Conservation (phyloP, 106 monocot species). For the Dendrobium nobile region DNA sequence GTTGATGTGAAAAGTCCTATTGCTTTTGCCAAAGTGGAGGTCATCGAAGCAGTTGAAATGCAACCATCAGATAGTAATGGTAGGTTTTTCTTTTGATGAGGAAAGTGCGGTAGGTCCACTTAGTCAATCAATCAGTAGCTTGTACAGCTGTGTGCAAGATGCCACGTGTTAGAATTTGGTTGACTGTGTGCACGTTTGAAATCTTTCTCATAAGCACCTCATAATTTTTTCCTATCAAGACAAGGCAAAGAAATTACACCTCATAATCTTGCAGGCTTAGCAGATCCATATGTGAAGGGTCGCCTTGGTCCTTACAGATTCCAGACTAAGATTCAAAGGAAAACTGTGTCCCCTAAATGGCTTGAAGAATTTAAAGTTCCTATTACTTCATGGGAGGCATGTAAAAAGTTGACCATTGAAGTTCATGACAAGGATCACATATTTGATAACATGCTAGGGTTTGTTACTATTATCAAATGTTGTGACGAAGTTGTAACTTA, state of each 20-base stretch:
- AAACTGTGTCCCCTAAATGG: slow-evolving; percentile 84
- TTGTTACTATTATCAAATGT: slow-evolving; percentile 14
- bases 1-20: slow-evolving; percentile 52
- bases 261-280: slow-evolving; percentile 40
- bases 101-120: too few relatives aligned
- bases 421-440: slow-evolving; percentile 82
- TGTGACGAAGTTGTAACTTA: background rate
- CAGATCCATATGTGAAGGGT: slow-evolving; percentile 90
- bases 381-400: slow-evolving; percentile 75
- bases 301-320: slow-evolving; percentile 66
- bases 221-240: background rate
- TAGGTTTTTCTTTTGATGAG: background rate
- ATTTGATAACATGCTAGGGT: slow-evolving; percentile 53
- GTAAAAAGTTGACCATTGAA: slow-evolving; percentile 50
- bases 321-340: slow-evolving; percentile 67
- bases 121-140: too few relatives aligned
- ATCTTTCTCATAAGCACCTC: too few relatives aligned
- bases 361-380: slow-evolving; percentile 75
- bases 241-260: background rate
- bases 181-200: too few relatives aligned
- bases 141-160: too few relatives aligned
- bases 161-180: too few relatives aligned
- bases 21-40: slow-evolving; percentile 56
- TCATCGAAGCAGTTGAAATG: slow-evolving; percentile 50
- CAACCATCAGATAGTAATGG: slow-evolving; percentile 59